A percentile compares a stretch with the other conserved stretches of the same genome.
Conservation (phyloP, 2,329 filamentous ascomycete species). For the Aureobasidium sp. region DNA sequence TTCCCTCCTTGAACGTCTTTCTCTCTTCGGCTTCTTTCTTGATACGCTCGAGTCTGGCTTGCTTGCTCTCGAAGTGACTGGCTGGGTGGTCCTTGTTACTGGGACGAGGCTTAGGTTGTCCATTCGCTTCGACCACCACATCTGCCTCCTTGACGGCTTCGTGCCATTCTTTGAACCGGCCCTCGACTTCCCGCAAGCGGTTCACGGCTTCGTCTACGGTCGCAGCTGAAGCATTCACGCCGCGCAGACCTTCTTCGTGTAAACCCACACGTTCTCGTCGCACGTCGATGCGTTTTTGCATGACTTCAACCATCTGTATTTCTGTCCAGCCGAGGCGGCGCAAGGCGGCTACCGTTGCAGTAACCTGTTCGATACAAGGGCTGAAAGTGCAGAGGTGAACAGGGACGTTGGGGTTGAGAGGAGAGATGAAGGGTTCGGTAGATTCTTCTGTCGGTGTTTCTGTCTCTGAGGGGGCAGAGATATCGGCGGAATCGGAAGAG, state of each 20-base stretch:
- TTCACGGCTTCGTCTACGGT: conserved; percentile 72
- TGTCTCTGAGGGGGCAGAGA: not conserved
- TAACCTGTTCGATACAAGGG: conserved; percentile 94
- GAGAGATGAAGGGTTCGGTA: conserved; percentile 30
- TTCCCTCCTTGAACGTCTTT: conserved; percentile 66
- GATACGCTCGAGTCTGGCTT: conserved; percentile 25
- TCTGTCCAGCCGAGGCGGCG: conserved; percentile 79
- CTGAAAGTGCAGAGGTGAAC: conserved; percentile 88
- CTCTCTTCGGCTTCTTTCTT: conserved; percentile 30
- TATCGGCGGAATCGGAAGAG: conserved; percentile 4
- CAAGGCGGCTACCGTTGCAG: conserved; percentile 71
- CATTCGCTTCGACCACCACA: conserved; percentile 26
- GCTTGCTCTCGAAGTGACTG: conserved; percentile 19
- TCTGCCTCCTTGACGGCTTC: conserved; percentile 28
- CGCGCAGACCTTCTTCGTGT: conserved; percentile 56
- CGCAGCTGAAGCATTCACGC: conserved; percentile 59
- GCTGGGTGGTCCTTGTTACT: conserved; percentile 20
- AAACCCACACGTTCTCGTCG: conserved; percentile 72
- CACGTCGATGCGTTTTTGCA: conserved; percentile 71
- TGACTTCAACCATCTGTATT: conserved; percentile 87
- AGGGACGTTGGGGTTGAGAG: conserved; percentile 62
- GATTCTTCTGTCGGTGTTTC: not conserved
- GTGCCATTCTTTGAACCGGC: conserved; percentile 59
- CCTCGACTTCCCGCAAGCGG: conserved; percentile 65
- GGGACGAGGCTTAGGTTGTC: conserved; percentile 19